These are phyloP conservation scores for Zizania palustris DNA, from an alignment of 202 grass and related monocot genomes.

Conservation along the genomic window DNA sequence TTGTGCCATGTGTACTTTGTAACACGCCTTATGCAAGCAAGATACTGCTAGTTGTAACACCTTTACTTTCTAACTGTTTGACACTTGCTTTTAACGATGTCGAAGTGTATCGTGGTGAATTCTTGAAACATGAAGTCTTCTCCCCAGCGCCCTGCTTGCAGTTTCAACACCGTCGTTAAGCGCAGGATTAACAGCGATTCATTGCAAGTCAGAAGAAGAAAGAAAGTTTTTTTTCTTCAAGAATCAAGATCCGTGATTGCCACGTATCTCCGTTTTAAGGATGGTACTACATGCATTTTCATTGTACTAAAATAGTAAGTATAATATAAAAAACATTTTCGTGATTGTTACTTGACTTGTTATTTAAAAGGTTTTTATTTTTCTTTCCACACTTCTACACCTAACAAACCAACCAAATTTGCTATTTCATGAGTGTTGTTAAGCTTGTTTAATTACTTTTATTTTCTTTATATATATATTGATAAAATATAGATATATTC, in stretches of 20 bases:
- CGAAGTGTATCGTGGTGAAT: background rate
- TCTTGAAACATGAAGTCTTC: background rate
- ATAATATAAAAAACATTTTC: no score
- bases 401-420: no score
- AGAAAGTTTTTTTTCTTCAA: background rate
- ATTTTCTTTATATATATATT: no score
- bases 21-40: slow-evolving; percentile 13
- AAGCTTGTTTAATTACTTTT: no score
- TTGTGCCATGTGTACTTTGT: slow-evolving; percentile 39
- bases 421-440: no score
- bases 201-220: no score
- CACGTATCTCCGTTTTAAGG: background rate
- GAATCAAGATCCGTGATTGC: background rate
- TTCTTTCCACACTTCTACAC: no score
- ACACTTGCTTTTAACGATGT: background rate
- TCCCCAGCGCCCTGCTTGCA: background rate
- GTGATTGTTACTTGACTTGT: no score
- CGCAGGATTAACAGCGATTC: no score
- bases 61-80: background rate
- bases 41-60: slow-evolving; percentile 23
- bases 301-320: no score
- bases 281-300: background rate
- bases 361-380: no score
- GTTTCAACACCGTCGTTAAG: background rate
- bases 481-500: no score